Evolutionary conservation across 2,329 filamentous ascomycete species (phyloP).

Genomic region (Alternaria rosae): DNA sequence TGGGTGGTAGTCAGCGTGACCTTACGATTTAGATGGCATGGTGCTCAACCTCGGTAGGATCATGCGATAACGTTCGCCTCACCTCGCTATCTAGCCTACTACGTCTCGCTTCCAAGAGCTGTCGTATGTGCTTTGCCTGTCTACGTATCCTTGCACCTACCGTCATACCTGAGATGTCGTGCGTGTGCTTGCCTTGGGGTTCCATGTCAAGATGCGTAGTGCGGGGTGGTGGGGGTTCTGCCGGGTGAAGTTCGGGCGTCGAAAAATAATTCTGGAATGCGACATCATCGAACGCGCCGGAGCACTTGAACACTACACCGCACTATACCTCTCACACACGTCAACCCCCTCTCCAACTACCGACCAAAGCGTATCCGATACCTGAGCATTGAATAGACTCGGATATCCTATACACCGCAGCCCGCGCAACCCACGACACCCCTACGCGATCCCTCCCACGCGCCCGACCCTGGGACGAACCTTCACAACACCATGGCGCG

Average conservation of each 20-base stretch:
- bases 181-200: background rate
- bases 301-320: background rate
- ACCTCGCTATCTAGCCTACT: background rate
- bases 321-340: background rate
- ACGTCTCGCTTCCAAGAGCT: background rate
- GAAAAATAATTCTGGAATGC: conserved; percentile 26
- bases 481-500: conserved; percentile 41
- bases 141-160: background rate
- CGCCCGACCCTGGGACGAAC: background rate
- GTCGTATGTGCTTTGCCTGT: background rate
- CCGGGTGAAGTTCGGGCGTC: conserved; percentile 25
- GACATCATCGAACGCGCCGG: background rate
- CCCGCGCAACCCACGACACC: background rate
- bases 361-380: background rate
- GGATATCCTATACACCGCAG: background rate
- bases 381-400: background rate
- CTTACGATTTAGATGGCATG: background rate
- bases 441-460: background rate
- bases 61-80: background rate
- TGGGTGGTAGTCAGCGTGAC: background rate
- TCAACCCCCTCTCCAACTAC: background rate
- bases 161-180: background rate
- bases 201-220: conserved; percentile 9
- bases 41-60: background rate
- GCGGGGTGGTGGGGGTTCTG: conserved; percentile 25